Evolutionary conservation across 2,329 filamentous ascomycete species (phyloP).

Genomic region (Cadophora luteo-olivacea): DNA sequence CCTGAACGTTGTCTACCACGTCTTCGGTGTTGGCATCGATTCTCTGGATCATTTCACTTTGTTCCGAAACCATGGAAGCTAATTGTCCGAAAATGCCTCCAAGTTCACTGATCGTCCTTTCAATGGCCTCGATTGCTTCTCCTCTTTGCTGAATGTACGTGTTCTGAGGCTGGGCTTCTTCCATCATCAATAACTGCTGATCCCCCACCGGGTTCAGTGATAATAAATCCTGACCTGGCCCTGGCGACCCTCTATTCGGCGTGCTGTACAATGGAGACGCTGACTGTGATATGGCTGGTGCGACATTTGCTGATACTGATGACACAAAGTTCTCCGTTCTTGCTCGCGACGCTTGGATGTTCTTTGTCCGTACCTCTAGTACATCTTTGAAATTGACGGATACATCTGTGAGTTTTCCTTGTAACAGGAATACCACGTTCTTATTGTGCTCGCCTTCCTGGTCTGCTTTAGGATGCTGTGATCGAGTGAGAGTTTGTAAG

Average conservation of each 20-base stretch:
- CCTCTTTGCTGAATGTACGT: constrained; percentile 92
- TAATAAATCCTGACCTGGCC: constrained; percentile 73
- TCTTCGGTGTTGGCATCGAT: constrained; percentile 98
- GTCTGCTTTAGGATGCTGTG: constrained; percentile 74
- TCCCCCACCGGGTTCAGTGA: constrained; percentile 86
- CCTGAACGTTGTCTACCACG: constrained; percentile 97
- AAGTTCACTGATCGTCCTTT: constrained; percentile 91
- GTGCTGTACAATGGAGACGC: constrained; percentile 88
- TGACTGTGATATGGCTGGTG: constrained; percentile 71
- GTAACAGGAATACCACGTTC: constrained; percentile 90
- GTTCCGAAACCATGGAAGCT: constrained; percentile 95
- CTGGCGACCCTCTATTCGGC: constrained; percentile 69
- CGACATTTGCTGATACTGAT: constrained; percentile 79
- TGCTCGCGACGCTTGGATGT: constrained; percentile 91
- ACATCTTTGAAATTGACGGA: constrained; percentile 97
- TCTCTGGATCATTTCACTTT: constrained; percentile 96
- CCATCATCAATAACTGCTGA: constrained; percentile 90
- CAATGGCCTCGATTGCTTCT: constrained; percentile 95
- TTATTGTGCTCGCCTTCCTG: constrained; percentile 98
- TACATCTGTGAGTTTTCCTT: constrained; percentile 91
- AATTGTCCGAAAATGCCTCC: constrained; percentile 93
- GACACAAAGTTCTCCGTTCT: constrained; percentile 97
- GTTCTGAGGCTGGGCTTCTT: constrained; percentile 86
- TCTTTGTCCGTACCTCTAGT: constrained; percentile 93
- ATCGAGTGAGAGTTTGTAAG: constrained; percentile 78